Conservation (phyloP, 1,139 yeast genomes). For the Chernovozyma aurita region DNA sequence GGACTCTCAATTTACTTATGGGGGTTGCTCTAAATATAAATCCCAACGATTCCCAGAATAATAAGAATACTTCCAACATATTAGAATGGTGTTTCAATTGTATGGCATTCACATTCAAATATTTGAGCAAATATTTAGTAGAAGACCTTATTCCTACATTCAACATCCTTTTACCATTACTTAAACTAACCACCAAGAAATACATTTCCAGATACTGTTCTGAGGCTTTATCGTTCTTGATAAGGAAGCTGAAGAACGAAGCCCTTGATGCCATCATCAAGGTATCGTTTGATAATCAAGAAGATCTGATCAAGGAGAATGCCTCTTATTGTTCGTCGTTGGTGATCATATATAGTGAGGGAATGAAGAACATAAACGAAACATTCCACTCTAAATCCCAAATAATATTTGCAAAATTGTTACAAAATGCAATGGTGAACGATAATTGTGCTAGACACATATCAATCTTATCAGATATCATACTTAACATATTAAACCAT, state of each 20-base stretch:
- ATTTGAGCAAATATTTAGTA: slow-evolving; percentile 61
- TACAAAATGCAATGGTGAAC: slow-evolving; percentile 29
- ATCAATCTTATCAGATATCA: slow-evolving; percentile 53
- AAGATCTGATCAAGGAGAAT: slow-evolving; percentile 25
- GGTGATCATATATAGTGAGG: slow-evolving; percentile 61
- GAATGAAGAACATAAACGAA: slow-evolving; percentile 69
- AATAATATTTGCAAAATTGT: slow-evolving; percentile 42
- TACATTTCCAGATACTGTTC: slow-evolving; percentile 82
- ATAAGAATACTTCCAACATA: slow-evolving; percentile 52
- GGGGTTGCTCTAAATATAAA: slow-evolving; percentile 45
- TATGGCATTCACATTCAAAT: slow-evolving; percentile 85
- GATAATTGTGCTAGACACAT: slow-evolving; percentile 20
- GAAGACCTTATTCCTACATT: slow-evolving; percentile 68
- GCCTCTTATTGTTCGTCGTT: slow-evolving; percentile 52
- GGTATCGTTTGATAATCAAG: slow-evolving; percentile 48
- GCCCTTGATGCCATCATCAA: slow-evolving; percentile 45
- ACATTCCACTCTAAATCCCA: slow-evolving; percentile 71
- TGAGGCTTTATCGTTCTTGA: slow-evolving; percentile 80
- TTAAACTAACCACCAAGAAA: slow-evolving; percentile 48
- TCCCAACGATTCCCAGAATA: slow-evolving; percentile 42
- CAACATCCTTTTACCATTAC: slow-evolving; percentile 57
- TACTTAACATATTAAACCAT: slow-evolving; percentile 60
- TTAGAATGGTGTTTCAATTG: slow-evolving; percentile 84
- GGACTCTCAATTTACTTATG: slow-evolving; percentile 49
- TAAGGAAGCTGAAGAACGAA: slow-evolving; percentile 60